Conservation (phyloP, 2,329 filamentous ascomycete genomes). For the Leptographium radiaticola region DNA sequence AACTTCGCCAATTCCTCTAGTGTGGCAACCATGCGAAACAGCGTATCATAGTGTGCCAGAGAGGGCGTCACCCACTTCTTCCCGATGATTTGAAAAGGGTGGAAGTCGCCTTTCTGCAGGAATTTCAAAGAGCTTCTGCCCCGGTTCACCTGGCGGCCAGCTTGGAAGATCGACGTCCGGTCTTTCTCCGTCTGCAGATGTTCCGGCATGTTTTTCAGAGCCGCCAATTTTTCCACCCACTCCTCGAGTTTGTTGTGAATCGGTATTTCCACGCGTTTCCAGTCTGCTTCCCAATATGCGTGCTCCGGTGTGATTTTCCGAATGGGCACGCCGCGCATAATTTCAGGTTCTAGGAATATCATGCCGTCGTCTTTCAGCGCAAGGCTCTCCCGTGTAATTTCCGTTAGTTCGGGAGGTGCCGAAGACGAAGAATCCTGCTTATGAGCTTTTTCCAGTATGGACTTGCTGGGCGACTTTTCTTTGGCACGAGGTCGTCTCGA, state of each 20-base stretch:
- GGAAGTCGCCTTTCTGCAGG: slow-evolving; percentile 34
- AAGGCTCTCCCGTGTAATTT: slow-evolving; percentile 33
- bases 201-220: slow-evolving; percentile 23
- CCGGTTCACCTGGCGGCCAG: slow-evolving; percentile 42
- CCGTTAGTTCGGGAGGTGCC: slow-evolving; percentile 11
- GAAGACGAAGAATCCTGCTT: no score
- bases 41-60: slow-evolving; percentile 40
- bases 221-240: slow-evolving; percentile 36
- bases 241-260: slow-evolving; percentile 30
- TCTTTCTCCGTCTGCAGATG: slow-evolving; percentile 18
- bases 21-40: slow-evolving; percentile 41
- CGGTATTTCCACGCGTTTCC: slow-evolving; percentile 30
- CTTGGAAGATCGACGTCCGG: slow-evolving; percentile 35
- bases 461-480: background rate
- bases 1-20: slow-evolving; percentile 41
- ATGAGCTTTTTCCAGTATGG: background rate
- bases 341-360: slow-evolving; percentile 35
- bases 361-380: slow-evolving; percentile 33
- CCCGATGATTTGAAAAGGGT: slow-evolving; percentile 41
- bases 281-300: slow-evolving; percentile 42
- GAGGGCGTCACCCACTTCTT: slow-evolving; percentile 35
- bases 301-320: slow-evolving; percentile 35
- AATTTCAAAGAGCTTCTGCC: slow-evolving; percentile 40
- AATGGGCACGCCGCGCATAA: slow-evolving; percentile 39
- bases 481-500: background rate